Evolutionary conservation across 768 basidiomycete species (phyloP).

Genomic region (Gymnopilus dilepis): DNA sequence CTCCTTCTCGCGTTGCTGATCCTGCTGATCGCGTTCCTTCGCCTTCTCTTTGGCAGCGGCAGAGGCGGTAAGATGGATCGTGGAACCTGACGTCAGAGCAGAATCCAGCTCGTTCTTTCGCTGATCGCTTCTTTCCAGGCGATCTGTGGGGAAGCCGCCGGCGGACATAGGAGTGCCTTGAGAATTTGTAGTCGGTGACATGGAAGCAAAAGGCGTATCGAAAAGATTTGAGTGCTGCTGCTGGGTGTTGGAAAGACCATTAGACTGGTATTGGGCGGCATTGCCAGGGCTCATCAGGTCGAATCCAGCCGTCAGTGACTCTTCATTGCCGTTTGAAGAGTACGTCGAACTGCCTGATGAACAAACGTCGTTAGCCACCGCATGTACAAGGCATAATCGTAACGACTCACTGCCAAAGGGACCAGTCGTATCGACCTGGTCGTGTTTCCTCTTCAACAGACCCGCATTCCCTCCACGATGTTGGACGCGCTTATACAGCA

Average conservation of each 20-base stretch:
- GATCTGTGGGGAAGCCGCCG: conserved; percentile 11
- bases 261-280: conserved; percentile 11
- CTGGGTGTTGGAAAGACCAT: conserved; percentile 7
- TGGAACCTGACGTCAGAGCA: conserved; percentile 3
- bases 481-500: conserved; percentile 14
- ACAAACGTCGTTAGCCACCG: not conserved
- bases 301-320: conserved; percentile 11
- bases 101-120: conserved; percentile 4
- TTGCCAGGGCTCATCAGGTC: not conserved
- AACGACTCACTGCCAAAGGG: conserved; percentile 12
- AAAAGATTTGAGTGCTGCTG: conserved; percentile 9
- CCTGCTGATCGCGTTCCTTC: conserved; percentile 20
- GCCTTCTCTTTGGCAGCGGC: conserved; percentile 20
- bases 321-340: not conserved
- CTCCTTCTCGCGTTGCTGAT: conserved; percentile 29
- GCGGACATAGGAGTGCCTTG: not conserved
- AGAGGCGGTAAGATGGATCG: not conserved
- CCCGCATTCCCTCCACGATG: conserved; percentile 17
- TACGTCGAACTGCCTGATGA: not conserved
- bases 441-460: conserved; percentile 34
- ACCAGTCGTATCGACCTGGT: conserved; percentile 15
- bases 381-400: not conserved
- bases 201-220: conserved; percentile 6
- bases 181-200: conserved; percentile 4
- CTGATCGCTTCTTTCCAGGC: conserved; percentile 3